Evolutionary conservation across 257 asterid genomes (phyloP).

Genomic region (Voacanga thouarsii): DNA sequence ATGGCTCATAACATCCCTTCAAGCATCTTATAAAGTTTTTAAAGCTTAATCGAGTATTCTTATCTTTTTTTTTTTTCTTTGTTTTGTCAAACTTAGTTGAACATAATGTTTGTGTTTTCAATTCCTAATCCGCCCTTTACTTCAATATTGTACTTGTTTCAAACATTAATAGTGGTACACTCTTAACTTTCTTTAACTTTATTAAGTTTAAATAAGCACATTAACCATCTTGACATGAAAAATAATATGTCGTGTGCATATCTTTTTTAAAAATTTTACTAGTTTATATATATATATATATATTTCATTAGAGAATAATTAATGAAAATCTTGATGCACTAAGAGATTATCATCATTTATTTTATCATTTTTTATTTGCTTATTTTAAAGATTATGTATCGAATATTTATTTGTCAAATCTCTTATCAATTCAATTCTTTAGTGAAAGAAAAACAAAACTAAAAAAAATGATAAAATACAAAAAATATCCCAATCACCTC

Average conservation of each 20-base stretch:
- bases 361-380: neutral
- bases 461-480: neutral
- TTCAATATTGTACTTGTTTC: neutral
- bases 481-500: neutral
- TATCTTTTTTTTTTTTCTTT: neutral
- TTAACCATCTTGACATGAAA: too few relatives aligned
- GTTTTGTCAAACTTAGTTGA: neutral
- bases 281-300: too few relatives aligned
- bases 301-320: too few relatives aligned
- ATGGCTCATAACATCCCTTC: conserved; percentile 25
- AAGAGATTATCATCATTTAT: too few relatives aligned
- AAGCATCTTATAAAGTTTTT: conserved; percentile 26
- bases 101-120: neutral
- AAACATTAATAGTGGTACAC: too few relatives aligned
- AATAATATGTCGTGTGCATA: too few relatives aligned
- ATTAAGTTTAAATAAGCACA: too few relatives aligned
- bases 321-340: too few relatives aligned
- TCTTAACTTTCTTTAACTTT: too few relatives aligned
- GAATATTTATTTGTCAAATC: neutral
- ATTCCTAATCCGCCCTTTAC: neutral
- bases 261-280: too few relatives aligned
- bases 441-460: neutral
- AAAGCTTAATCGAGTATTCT: conserved; percentile 5
- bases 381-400: neutral
- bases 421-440: neutral